Base-by-base conservation (phyloP, 1,284 basidiomycete genomes). In the Boletellus deceptivus region DNA sequence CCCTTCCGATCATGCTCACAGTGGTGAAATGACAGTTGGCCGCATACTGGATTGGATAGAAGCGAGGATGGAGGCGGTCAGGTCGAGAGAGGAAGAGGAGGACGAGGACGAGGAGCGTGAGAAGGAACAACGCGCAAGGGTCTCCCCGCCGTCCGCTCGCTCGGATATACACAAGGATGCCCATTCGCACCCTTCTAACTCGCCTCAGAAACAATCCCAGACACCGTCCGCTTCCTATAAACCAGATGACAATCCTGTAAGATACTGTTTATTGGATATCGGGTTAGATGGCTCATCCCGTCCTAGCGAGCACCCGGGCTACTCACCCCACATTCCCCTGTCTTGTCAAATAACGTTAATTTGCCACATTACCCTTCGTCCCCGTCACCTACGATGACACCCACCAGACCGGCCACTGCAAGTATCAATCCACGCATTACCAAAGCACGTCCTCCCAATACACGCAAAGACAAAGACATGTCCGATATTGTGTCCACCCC, bases 31-130 rank as follows among this genome's bases (percentile, higher is more conserved):
- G 78, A 81, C 83, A 0, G 84, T 90, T 59, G 86, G 84, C 14
- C 70, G 83, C 39, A 82, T 91, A 48, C 81, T 90, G 82, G 86
- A 90, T 59, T 90, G 88, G 82, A 79, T 84, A 54, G 84, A 86
- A 59, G 84, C 82, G 2, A 69, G 84, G 50, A 69, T 89, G 39
- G 88, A 90, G 31, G 86, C 86, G 0, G 79, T 89, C 49, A 79
- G 75, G 59, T 74, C 79, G 3, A 73, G 82, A 46, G 84, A 88
- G 51, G 86, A 88, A 49, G 87, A 89, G 62, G 87, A 89, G 54
- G 86, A 87, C 34, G 87, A 89, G 62, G 87, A 88, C 49, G 84
- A 88, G 55, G 84, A 87, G 53, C 70, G 73, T 47, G 79, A 82
- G 58, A 75, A 72, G 57, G 79, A 79, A 55, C 64, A 63, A 47